phyloP scores from a whole-genome alignment of 2,329 filamentous ascomycete genomes.

The Dactylellina haptotyla region DNA sequence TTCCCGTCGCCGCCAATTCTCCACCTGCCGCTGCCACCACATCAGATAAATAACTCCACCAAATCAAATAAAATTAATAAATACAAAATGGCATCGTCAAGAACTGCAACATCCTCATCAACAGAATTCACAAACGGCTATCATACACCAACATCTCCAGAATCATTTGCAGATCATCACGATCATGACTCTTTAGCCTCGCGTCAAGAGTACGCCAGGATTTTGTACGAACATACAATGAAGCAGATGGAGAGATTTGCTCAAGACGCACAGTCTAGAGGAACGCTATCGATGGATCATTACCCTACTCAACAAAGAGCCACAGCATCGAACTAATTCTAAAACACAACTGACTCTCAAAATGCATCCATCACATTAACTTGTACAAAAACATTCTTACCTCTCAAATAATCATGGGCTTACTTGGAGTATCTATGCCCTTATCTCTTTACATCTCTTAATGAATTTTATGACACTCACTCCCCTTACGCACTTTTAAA shows the following conservation, averaged over 20 bases:
- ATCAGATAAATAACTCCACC: not conserved
- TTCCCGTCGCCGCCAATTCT: conserved; percentile 18
- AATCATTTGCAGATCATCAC: conserved; percentile 19
- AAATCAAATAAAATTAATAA: not conserved
- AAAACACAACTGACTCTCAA: not conserved
- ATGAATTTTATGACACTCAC: too few relatives aligned
- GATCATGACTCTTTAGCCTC: conserved; percentile 20
- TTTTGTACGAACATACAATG: conserved; percentile 53
- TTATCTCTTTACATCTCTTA: too few relatives aligned
- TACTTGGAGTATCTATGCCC: too few relatives aligned
- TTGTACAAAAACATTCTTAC: not conserved
- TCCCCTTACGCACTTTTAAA: too few relatives aligned
- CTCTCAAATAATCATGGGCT: too few relatives aligned
- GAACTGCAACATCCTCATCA: conserved; percentile 37
- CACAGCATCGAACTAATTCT: conserved; percentile 25
- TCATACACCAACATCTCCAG: conserved; percentile 32
- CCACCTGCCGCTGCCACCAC: conserved; percentile 23
- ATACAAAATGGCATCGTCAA: conserved; percentile 42
- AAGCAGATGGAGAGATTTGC: conserved; percentile 53
- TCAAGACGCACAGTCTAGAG: conserved; percentile 34
- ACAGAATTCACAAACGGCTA: conserved; percentile 50
- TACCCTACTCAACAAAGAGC: conserved; percentile 32
- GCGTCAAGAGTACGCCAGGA: conserved; percentile 46
- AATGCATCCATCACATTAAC: not conserved
- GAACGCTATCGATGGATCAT: conserved; percentile 41